phyloP scores from a whole-genome alignment of 805 yeast species.

The Diddensiella caesifluorescens region DNA sequence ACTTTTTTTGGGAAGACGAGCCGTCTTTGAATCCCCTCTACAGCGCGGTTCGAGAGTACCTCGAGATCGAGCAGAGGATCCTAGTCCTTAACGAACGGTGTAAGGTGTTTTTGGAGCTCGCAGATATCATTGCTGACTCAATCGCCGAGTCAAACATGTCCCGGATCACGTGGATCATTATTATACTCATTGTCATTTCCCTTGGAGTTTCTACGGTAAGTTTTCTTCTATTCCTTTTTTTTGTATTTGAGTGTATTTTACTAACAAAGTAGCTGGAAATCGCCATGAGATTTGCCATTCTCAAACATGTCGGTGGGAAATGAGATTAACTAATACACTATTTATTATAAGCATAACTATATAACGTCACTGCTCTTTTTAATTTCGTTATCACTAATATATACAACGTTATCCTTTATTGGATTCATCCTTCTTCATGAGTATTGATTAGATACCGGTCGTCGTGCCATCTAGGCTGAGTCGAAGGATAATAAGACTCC shows the following conservation, averaged over 20 bases:
- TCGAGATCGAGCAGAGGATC: constrained; percentile 92
- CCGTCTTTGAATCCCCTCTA: constrained; percentile 94
- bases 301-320: constrained; percentile 38
- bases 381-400: no score
- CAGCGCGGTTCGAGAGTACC: constrained; percentile 80
- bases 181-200: constrained; percentile 72
- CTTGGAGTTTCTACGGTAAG: constrained; percentile 57
- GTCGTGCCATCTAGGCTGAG: constrained; percentile 39
- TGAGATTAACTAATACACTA: no score
- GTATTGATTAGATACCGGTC: not conserved
- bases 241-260: not conserved
- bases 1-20: constrained; percentile 90
- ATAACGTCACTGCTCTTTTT: no score
- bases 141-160: constrained; percentile 91
- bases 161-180: constrained; percentile 84
- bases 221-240: not conserved
- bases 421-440: no score
- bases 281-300: constrained; percentile 44
- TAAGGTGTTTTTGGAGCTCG: constrained; percentile 87
- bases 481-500: constrained; percentile 70
- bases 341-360: no score
- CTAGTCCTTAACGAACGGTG: constrained; percentile 91
- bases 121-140: constrained; percentile 88
- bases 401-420: no score
- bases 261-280: constrained; percentile 41